These are phyloP conservation scores for Entophlyctis luteolus DNA, from an alignment of 192 early-diverging fungal genomes.

Conservation along the genomic window DNA sequence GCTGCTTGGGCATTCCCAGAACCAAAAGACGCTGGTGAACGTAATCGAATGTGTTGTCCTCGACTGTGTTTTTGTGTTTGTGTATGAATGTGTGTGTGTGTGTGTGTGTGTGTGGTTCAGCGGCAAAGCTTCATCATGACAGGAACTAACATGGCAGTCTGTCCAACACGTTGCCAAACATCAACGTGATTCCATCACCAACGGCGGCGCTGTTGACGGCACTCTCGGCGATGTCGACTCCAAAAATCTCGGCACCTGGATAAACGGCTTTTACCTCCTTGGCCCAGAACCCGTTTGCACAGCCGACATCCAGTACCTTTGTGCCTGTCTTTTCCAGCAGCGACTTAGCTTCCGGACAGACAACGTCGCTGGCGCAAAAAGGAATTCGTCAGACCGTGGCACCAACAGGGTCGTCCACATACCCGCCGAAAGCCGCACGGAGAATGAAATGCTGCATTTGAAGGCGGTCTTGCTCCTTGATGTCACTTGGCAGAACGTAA, in stretches of 20 bases:
- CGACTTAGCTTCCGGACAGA: neutral
- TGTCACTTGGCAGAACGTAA: conserved; percentile 1
- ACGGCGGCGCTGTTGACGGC: neutral
- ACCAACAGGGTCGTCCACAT: no score
- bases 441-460: no score
- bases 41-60: conserved; percentile 52
- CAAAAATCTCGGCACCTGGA: neutral
- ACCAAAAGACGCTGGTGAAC: conserved; percentile 43
- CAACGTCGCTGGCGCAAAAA: neutral
- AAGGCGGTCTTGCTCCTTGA: neutral
- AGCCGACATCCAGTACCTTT: conserved; percentile 18
- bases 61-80: no score
- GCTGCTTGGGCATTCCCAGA: conserved; percentile 31
- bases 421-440: no score
- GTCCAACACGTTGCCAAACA: conserved; percentile 20
- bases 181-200: neutral
- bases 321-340: neutral
- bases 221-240: conserved; percentile 6
- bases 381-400: no score
- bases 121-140: neutral
- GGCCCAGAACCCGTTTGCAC: conserved; percentile 8
- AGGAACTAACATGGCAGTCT: neutral
- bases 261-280: neutral
- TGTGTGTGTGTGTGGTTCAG: neutral
- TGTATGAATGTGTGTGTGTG: no score